These are phyloP conservation scores for Cyclocybe cylindracea DNA, from an alignment of 768 basidiomycete species.

Conservation along the genomic window DNA sequence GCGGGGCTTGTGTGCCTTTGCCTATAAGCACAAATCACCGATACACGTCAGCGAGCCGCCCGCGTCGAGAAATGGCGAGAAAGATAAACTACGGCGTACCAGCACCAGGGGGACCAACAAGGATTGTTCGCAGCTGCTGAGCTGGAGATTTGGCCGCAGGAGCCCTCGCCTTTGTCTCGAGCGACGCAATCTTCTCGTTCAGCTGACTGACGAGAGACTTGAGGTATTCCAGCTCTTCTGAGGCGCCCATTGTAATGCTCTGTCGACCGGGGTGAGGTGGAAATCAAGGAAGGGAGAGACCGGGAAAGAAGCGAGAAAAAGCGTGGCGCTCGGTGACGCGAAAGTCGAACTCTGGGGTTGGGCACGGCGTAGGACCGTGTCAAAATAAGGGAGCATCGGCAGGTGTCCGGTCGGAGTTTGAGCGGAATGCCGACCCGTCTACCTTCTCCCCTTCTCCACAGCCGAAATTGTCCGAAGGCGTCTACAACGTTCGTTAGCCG, in stretches of 20 bases:
- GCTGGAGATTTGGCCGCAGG: constrained; percentile 57
- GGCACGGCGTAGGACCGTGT: constrained; percentile 3
- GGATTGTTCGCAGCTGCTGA: constrained; percentile 84
- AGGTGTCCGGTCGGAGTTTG: constrained; percentile 31
- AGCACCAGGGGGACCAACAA: constrained; percentile 96
- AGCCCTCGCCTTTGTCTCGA: constrained; percentile 72
- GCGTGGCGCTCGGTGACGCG: constrained; percentile 3
- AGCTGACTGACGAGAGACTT: constrained; percentile 90
- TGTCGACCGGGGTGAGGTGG: no score
- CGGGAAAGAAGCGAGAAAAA: constrained; percentile 10
- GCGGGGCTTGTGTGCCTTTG: constrained; percentile 97
- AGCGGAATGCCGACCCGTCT: constrained; percentile 15
- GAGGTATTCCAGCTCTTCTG: constrained; percentile 90
- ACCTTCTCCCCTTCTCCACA: background rate
- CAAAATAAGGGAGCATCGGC: constrained; percentile 20
- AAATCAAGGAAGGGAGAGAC: constrained; percentile 15
- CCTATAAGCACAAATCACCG: constrained; percentile 46
- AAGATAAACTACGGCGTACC: constrained; percentile 51
- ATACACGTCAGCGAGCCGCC: background rate
- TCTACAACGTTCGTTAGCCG: no score
- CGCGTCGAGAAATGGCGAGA: background rate
- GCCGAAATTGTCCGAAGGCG: constrained; percentile 20
- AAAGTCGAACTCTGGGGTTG: constrained; percentile 2
- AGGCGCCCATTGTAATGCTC: constrained; percentile 49
- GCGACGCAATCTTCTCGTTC: constrained; percentile 79